These are phyloP conservation scores for Eucalyptus curtisii DNA, from an alignment of 345 rosid genomes.

Conservation along the genomic window DNA sequence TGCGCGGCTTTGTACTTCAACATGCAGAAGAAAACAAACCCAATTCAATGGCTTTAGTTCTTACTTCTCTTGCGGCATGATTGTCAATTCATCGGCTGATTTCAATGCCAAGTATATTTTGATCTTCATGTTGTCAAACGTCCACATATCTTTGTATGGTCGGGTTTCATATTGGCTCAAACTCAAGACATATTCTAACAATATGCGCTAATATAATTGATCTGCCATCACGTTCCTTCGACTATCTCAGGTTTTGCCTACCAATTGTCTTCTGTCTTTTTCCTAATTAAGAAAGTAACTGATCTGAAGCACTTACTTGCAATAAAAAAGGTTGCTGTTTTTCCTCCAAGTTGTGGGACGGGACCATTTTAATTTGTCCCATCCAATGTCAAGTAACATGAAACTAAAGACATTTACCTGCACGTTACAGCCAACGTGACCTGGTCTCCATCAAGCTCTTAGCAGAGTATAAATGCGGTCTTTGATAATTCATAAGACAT, in stretches of 20 bases:
- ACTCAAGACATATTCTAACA: not conserved
- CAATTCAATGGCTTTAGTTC: not conserved
- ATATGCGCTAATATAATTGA: not conserved
- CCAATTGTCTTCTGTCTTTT: not conserved
- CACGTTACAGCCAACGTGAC: not conserved
- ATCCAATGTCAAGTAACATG: not conserved
- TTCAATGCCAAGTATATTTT: not conserved
- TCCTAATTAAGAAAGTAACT: not conserved
- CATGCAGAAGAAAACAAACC: not conserved
- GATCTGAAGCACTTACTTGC: not conserved
- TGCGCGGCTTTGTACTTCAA: not conserved
- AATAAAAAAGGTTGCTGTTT: not conserved
- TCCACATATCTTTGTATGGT: not conserved
- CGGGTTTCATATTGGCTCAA: not conserved
- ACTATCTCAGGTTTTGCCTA: not conserved
- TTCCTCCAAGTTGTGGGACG: not conserved
- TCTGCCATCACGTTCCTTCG: not conserved
- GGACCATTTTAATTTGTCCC: not conserved
- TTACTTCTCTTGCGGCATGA: not conserved
- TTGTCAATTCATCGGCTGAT: not conserved
- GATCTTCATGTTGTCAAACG: not conserved
- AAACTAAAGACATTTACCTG: not conserved
- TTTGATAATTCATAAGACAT: not conserved
- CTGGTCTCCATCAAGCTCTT: not conserved
- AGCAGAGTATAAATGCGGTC: not conserved